Percentiles rank a stretch among this genome's conserved stretches.
Conservation (phyloP, 768 basidiomycete species). For the Chiua virens region DNA sequence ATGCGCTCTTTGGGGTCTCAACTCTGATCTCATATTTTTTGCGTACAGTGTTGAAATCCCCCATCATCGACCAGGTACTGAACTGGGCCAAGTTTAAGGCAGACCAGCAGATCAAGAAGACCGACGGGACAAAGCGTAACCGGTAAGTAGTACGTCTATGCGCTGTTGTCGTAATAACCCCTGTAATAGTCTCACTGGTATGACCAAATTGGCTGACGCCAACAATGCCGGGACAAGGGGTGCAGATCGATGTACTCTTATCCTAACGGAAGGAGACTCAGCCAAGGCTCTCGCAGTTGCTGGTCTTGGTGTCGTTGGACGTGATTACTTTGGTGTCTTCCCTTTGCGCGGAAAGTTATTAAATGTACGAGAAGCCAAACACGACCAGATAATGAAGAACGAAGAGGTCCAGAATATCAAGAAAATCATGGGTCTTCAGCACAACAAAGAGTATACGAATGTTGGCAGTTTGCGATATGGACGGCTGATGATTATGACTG, state of each 20-base stretch:
- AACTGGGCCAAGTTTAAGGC: constrained; percentile 98
- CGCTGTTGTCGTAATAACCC: constrained; percentile 1
- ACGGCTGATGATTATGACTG: constrained; percentile 98
- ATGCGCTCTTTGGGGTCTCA: background rate
- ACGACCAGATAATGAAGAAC: constrained; percentile 98
- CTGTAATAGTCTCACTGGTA: constrained; percentile 70
- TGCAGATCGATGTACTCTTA: constrained; percentile 85
- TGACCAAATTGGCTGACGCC: constrained; percentile 93
- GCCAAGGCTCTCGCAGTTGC: constrained; percentile 96
- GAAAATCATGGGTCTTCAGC: constrained; percentile 96
- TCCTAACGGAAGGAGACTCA: constrained; percentile 98
- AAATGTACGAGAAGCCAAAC: constrained; percentile 95
- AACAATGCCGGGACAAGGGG: constrained; percentile 92
- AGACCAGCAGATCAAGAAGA: constrained; percentile 94
- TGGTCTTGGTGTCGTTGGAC: constrained; percentile 90
- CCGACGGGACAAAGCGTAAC: constrained; percentile 87
- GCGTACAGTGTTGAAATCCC: constrained; percentile 78
- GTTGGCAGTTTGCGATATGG: constrained; percentile 81
- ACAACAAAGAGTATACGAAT: constrained; percentile 83
- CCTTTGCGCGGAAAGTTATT: constrained; percentile 95
- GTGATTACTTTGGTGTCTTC: constrained; percentile 97
- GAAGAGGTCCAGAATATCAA: constrained; percentile 96
- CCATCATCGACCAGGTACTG: constrained; percentile 88
- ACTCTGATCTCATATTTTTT: constrained; percentile 4
- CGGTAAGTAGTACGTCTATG: constrained; percentile 48